phyloP scores from a whole-genome alignment of 305 asterid species.

The Nicotiana rustica region DNA sequence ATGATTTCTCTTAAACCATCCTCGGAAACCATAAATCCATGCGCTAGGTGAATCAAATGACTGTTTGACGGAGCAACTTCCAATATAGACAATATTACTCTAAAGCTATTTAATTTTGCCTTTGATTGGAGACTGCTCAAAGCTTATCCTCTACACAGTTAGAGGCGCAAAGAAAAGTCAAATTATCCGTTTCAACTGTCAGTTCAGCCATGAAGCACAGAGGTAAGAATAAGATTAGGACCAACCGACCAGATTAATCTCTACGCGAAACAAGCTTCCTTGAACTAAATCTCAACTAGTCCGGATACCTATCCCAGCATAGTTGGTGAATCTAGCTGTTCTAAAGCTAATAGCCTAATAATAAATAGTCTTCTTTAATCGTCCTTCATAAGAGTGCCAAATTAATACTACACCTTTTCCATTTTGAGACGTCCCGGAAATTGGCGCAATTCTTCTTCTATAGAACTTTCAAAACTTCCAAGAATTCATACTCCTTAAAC shows the following conservation, averaged over 20 bases:
- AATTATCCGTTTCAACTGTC: slow-evolving; percentile 11
- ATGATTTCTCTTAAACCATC: not conserved
- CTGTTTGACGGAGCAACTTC: not conserved
- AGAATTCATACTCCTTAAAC: not conserved
- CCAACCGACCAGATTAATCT: not conserved
- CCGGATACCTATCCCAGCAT: not conserved
- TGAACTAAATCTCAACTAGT: not conserved
- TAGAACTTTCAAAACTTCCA: slow-evolving; percentile 19
- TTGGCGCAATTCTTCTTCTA: slow-evolving; percentile 1
- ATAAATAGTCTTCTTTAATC: not conserved
- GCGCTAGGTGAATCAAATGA: not conserved
- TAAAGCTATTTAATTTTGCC: not conserved
- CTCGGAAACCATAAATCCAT: not conserved
- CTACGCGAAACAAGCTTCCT: not conserved
- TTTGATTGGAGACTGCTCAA: not conserved
- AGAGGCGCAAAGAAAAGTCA: not conserved
- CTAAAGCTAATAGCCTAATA: not conserved
- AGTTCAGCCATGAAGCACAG: not conserved
- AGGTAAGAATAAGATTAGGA: not conserved
- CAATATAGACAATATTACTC: not conserved
- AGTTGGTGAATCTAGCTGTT: not conserved
- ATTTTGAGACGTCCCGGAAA: not conserved
- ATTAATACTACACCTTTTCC: not conserved
- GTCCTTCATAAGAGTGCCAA: not conserved
- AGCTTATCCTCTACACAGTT: not conserved